A percentile compares a stretch with the other conserved stretches of the same genome.
Evolutionary conservation across 257 asterid genomes (phyloP).

Genomic region (Orobanche coerulescens): DNA sequence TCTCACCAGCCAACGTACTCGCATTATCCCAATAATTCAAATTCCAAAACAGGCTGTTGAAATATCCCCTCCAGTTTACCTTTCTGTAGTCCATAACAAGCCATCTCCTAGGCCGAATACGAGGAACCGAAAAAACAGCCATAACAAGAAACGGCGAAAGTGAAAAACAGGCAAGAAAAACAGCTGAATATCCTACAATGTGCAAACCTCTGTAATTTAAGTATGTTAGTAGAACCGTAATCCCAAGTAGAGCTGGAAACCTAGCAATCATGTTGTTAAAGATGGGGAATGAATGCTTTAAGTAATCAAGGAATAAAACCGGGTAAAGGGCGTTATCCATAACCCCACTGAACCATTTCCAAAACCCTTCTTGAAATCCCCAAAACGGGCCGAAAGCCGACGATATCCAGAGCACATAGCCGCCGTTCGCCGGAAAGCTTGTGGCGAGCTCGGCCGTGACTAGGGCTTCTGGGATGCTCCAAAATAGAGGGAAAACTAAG

Average conservation of each 20-base stretch:
- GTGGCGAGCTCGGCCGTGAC: constrained; percentile 81
- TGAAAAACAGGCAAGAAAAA: constrained; percentile 65
- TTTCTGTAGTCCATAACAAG: constrained; percentile 42
- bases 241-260: constrained; percentile 61
- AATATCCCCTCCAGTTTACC: constrained; percentile 66
- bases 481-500: constrained; percentile 66
- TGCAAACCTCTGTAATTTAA: constrained; percentile 70
- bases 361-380: constrained; percentile 83
- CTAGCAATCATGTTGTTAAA: constrained; percentile 41
- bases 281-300: constrained; percentile 67
- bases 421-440: constrained; percentile 75
- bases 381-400: constrained; percentile 79
- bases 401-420: constrained; percentile 79
- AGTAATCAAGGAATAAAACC: constrained; percentile 77
- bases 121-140: constrained; percentile 55
- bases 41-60: constrained; percentile 80
- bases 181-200: constrained; percentile 71
- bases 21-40: constrained; percentile 88
- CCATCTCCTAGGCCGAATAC: constrained; percentile 57
- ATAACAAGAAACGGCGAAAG: constrained; percentile 59
- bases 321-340: constrained; percentile 96
- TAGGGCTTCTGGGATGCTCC: constrained; percentile 91
- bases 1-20: constrained; percentile 80
- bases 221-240: constrained; percentile 54
- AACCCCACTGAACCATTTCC: constrained; percentile 96